Evolutionary conservation across 208 protist species (phyloP).

Genomic region (Wallacemonas sp.): DNA sequence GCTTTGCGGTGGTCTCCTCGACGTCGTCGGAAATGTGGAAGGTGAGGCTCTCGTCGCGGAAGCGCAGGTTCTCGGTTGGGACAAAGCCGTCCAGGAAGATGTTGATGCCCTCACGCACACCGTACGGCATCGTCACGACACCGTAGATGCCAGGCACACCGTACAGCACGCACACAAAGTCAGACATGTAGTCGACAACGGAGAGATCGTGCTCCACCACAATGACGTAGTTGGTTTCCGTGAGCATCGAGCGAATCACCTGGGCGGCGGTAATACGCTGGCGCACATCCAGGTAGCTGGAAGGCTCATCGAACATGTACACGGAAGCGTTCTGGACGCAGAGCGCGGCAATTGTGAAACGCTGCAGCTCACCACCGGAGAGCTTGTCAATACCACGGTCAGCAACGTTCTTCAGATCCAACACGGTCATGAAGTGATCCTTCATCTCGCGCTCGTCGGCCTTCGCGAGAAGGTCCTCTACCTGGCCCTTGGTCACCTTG

Average conservation of each 20-base stretch:
- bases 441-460: constrained; percentile 90
- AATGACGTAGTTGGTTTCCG: constrained; percentile 96
- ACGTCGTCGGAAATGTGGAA: constrained; percentile 94
- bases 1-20: constrained; percentile 77
- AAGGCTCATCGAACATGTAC: constrained; percentile 99
- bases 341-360: constrained; percentile 98
- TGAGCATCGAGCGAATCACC: constrained; percentile 96
- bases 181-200: constrained; percentile 99
- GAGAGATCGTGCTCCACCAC: constrained; percentile 99
- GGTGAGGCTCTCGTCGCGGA: constrained; percentile 97
- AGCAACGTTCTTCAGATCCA: constrained; percentile 95
- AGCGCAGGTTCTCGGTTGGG: constrained; percentile 99
- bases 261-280: constrained; percentile 98
- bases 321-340: constrained; percentile 91
- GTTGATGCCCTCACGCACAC: constrained; percentile 99
- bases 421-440: constrained; percentile 78
- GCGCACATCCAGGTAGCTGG: constrained; percentile 99
- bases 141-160: constrained; percentile 99
- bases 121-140: constrained; percentile 99
- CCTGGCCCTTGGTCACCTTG: constrained; percentile 95
- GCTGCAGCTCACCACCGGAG: constrained; percentile 99
- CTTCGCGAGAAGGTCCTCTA: constrained; percentile 91
- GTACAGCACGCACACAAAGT: constrained; percentile 99
- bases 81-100: constrained; percentile 99
- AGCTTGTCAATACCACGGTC: constrained; percentile 96